Conservation (phyloP, 257 asterid species). For the Capsicum pubescens region DNA sequence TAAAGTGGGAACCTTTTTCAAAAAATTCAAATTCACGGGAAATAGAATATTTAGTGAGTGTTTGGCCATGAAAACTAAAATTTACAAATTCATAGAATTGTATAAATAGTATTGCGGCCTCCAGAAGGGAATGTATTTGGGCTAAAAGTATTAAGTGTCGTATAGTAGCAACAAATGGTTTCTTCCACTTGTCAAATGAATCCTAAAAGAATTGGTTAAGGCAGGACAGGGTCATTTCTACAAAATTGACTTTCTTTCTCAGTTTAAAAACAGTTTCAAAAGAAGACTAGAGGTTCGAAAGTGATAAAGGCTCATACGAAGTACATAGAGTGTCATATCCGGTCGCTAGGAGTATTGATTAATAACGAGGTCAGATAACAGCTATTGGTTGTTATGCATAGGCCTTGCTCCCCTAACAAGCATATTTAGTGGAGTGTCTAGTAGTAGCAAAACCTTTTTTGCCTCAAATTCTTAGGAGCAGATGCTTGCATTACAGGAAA, state of each 20-base stretch:
- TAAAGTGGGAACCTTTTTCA: not conserved
- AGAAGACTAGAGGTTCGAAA: not conserved
- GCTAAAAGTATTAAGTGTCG: not conserved
- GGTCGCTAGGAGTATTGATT: not conserved
- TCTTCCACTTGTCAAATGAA: not conserved
- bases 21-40: not conserved
- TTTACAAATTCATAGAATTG: not conserved
- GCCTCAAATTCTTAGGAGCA: not conserved
- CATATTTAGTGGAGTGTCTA: not conserved
- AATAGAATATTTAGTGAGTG: too few species aligned
- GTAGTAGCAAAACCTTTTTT: not conserved
- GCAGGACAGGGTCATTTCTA: conserved; percentile 13
- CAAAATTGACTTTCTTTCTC: not conserved
- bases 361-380: conserved; percentile 15
- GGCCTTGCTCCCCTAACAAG: not conserved
- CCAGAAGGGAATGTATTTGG: conserved; percentile 3
- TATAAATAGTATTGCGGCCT: not conserved
- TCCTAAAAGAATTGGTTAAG: not conserved
- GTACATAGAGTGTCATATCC: conserved; percentile 1
- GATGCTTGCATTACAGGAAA: not conserved
- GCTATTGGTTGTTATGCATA: conserved; percentile 16
- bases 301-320: not conserved
- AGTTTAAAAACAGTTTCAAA: not conserved
- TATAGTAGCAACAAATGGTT: not conserved
- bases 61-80: too few species aligned